Percentiles rank a stretch among this genome's conserved stretches.
Conservation (phyloP, 768 basidiomycete genomes). For the Collybia nuda region DNA sequence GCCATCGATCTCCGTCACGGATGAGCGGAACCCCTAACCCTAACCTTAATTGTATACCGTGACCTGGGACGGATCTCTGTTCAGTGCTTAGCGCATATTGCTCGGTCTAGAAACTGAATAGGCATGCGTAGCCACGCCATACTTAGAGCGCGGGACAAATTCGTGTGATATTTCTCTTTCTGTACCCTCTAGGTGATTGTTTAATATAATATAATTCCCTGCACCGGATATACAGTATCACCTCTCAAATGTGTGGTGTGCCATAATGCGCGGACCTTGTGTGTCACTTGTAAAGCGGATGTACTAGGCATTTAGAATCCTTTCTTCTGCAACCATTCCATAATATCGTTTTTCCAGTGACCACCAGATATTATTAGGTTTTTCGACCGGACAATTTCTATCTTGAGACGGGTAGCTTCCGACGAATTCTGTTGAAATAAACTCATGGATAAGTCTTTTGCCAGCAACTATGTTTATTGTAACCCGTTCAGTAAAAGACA, state of each 20-base stretch:
- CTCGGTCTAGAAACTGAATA: not conserved
- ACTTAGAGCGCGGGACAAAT: not conserved
- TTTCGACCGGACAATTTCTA: constrained; percentile 44
- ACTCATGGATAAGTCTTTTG: constrained; percentile 49
- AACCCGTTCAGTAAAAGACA: not conserved
- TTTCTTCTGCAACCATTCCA: constrained; percentile 59
- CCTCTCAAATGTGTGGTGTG: too few relatives aligned
- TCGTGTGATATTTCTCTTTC: too few relatives aligned
- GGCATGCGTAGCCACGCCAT: not conserved
- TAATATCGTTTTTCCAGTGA: constrained; percentile 58
- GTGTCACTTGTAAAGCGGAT: too few relatives aligned
- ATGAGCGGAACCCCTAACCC: constrained; percentile 27
- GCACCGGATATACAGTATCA: too few relatives aligned
- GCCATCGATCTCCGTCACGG: constrained; percentile 15
- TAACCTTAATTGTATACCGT: constrained; percentile 23
- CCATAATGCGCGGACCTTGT: too few relatives aligned
- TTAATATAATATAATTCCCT: too few relatives aligned
- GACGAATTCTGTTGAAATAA: constrained; percentile 49
- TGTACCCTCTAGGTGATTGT: too few relatives aligned
- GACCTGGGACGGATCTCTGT: too few relatives aligned
- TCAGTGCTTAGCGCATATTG: not conserved
- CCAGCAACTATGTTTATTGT: constrained; percentile 45
- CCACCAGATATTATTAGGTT: constrained; percentile 64
- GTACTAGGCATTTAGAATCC: constrained; percentile 49
- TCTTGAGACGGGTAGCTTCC: constrained; percentile 48